These are phyloP conservation scores for Pseudohyphozyma bogoriensis DNA, from an alignment of 768 basidiomycete genomes.

Conservation along the genomic window DNA sequence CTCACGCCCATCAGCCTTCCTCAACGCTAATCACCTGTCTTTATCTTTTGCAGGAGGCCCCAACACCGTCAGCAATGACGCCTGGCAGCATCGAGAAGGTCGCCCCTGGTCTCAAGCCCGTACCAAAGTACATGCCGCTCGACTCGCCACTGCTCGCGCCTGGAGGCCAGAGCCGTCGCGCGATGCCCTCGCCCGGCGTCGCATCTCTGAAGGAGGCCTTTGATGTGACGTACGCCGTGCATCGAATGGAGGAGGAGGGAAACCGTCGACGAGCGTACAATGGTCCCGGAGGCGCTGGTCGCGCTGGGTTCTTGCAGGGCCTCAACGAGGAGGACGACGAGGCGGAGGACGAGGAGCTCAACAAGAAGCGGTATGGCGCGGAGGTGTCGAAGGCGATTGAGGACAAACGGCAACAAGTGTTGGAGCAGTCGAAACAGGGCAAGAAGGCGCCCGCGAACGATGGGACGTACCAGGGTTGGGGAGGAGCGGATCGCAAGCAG, in stretches of 20 bases:
- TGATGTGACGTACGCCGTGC: conserved; percentile 96
- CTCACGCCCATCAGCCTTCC: neutral
- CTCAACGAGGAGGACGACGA: conserved; percentile 87
- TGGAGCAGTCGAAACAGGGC: conserved; percentile 35
- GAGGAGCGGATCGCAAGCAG: conserved; percentile 41
- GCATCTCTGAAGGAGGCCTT: conserved; percentile 94
- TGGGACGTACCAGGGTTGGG: conserved; percentile 41
- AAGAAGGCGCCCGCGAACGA: conserved; percentile 20
- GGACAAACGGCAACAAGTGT: conserved; percentile 38
- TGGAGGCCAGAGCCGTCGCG: conserved; percentile 63
- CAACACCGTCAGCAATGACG: conserved; percentile 54
- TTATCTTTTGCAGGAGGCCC: conserved; percentile 23
- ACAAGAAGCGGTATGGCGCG: conserved; percentile 41
- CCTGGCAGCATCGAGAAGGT: conserved; percentile 36
- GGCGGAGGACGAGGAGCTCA: conserved; percentile 49
- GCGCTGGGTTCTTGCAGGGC: conserved; percentile 70
- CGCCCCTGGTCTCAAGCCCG: conserved; percentile 41
- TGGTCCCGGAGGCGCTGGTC: conserved; percentile 65
- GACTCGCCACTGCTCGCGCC: conserved; percentile 86
- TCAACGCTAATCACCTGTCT: neutral
- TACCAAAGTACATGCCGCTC: conserved; percentile 37
- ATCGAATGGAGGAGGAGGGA: conserved; percentile 98
- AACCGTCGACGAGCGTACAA: conserved; percentile 72
- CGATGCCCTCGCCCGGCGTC: conserved; percentile 74
- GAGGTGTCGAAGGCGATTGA: conserved; percentile 40